These are phyloP conservation scores for Colletotrichum orbiculare DNA, from an alignment of 2,329 filamentous ascomycete genomes.

Conservation along the genomic window DNA sequence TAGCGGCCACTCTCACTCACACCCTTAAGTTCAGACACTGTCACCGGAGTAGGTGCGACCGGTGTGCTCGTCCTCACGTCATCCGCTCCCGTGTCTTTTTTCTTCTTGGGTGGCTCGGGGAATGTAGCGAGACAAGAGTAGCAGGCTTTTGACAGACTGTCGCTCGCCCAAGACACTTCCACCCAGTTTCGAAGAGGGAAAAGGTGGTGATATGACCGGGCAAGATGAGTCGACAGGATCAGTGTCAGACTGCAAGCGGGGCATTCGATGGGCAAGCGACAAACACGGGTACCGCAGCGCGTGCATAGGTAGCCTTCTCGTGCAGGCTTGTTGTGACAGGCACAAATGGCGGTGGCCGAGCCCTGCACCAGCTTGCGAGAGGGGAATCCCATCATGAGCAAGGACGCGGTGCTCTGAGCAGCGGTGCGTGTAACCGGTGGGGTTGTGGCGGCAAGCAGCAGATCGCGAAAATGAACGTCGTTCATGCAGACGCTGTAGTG, in stretches of 20 bases:
- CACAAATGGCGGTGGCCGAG: constrained; percentile 79
- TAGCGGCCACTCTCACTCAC: constrained; percentile 90
- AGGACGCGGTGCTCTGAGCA: constrained; percentile 67
- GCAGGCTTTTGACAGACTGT: constrained; percentile 72
- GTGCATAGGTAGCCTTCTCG: constrained; percentile 92
- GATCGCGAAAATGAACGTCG: constrained; percentile 79
- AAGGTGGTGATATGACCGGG: constrained; percentile 91
- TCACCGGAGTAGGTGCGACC: constrained; percentile 37
- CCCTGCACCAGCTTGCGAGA: constrained; percentile 80
- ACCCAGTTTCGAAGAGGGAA: constrained; percentile 92
- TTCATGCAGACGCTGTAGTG: constrained; percentile 88
- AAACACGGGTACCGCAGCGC: constrained; percentile 88
- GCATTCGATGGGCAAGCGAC: constrained; percentile 88
- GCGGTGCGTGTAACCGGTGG: constrained; percentile 82
- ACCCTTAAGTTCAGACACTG: constrained; percentile 59
- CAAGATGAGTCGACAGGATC: constrained; percentile 92
- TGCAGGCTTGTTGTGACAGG: constrained; percentile 86
- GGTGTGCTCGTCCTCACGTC: constrained; percentile 33
- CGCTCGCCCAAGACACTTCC: constrained; percentile 86
- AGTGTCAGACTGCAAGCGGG: constrained; percentile 91
- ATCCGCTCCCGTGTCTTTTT: constrained; percentile 36
- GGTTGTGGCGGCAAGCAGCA: constrained; percentile 89
- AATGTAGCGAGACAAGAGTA: constrained; percentile 83
- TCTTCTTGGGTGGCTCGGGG: constrained; percentile 58
- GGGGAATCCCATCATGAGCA: constrained; percentile 99